phyloP scores from a whole-genome alignment of 768 basidiomycete genomes.

The Clitopilus passeckerianus region DNA sequence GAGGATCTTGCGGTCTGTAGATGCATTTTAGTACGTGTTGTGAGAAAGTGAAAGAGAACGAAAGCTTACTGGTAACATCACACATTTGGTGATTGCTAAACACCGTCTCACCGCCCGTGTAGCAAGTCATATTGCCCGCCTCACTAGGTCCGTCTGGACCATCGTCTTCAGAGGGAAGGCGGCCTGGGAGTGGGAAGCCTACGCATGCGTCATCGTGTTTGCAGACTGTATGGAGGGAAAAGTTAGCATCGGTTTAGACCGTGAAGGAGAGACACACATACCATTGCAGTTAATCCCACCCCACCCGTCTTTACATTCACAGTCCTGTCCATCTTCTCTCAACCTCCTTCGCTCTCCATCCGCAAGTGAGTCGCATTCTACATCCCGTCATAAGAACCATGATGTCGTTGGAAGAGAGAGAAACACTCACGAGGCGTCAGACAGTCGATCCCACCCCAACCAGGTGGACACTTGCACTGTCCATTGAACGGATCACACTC shows the following conservation, averaged over 20 bases:
- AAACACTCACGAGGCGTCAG: slow-evolving; percentile 76
- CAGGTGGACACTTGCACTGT: slow-evolving; percentile 93
- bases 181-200: slow-evolving; percentile 64
- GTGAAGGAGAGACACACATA: slow-evolving; percentile 25
- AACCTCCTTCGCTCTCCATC: slow-evolving; percentile 85
- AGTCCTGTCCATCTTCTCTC: slow-evolving; percentile 68
- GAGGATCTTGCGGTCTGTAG: slow-evolving; percentile 85
- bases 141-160: slow-evolving; percentile 9
- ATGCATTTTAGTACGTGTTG: background rate
- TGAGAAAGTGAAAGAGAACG: background rate
- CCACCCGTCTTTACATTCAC: slow-evolving; percentile 95
- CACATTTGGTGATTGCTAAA: slow-evolving; percentile 97
- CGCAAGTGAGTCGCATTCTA: slow-evolving; percentile 92
- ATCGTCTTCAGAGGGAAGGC: slow-evolving; percentile 32
- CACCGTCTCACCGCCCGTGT: slow-evolving; percentile 90
- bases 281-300: slow-evolving; percentile 97
- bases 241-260: background rate
- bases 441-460: slow-evolving; percentile 98
- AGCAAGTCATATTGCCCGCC: slow-evolving; percentile 80
- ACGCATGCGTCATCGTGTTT: slow-evolving; percentile 74
- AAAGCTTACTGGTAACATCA: slow-evolving; percentile 86
- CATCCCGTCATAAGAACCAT: background rate
- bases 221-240: slow-evolving; percentile 59
- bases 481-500: slow-evolving; percentile 89
- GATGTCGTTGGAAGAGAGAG: background rate